phyloP scores from a whole-genome alignment of 2,329 filamentous ascomycete genomes.

The Aspergillus novoparasiticus region DNA sequence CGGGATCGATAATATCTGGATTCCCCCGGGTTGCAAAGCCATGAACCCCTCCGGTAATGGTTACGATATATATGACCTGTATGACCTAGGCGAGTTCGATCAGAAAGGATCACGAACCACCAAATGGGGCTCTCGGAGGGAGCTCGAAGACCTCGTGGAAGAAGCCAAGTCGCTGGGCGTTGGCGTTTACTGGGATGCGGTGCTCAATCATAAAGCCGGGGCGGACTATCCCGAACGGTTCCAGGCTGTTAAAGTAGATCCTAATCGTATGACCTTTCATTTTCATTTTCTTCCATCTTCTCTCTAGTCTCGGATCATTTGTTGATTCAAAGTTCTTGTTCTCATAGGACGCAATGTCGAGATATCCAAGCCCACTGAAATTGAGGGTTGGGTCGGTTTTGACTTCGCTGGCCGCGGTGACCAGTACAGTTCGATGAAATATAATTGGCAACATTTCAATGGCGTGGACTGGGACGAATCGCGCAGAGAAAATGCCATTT shows the following conservation, averaged over 20 bases:
- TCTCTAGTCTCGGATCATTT: neutral
- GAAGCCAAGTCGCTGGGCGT: conserved; percentile 57
- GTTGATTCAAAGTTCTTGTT: neutral
- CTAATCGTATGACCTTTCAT: conserved; percentile 40
- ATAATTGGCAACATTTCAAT: conserved; percentile 68
- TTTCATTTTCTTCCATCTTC: neutral
- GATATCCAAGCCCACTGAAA: conserved; percentile 56
- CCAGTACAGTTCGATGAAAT: conserved; percentile 64
- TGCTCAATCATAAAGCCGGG: conserved; percentile 72
- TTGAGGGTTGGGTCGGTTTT: conserved; percentile 70
- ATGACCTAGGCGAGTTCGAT: conserved; percentile 71
- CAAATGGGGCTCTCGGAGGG: conserved; percentile 69
- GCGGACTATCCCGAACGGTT: conserved; percentile 67
- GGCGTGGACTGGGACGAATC: conserved; percentile 68
- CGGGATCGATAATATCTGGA: conserved; percentile 67
- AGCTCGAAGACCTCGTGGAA: conserved; percentile 57
- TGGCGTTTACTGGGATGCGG: conserved; percentile 68
- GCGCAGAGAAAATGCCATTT: conserved; percentile 62
- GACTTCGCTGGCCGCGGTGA: conserved; percentile 64
- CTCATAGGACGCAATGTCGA: conserved; percentile 13
- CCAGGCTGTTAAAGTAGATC: conserved; percentile 65
- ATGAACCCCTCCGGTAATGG: conserved; percentile 64
- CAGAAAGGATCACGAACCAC: conserved; percentile 66
- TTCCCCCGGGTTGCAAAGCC: conserved; percentile 72
- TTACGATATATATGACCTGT: conserved; percentile 71